Evolutionary conservation across 2,329 filamentous ascomycete species (phyloP), one percentile per base, ranked within the genome.

Genomic region (Arthrobotrys sinensis): DNA sequence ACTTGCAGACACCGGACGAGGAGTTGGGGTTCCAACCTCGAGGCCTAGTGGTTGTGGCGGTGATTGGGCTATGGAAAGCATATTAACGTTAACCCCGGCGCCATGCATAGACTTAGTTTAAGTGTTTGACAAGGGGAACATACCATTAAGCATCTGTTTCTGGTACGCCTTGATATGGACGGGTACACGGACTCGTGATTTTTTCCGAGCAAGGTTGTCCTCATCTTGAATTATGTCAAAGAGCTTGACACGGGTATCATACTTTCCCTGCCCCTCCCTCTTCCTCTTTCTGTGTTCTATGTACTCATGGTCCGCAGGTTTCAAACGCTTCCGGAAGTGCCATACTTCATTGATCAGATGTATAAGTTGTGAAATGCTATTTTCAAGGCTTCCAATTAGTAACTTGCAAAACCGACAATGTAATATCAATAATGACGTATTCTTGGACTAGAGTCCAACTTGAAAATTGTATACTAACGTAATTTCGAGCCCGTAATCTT

Each of bases 301-400:
- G 38, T 60, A 69, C 14, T 69, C 40, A 21, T 60, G 65, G 14
- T 69, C 65, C 12, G 21, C 8, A 2, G 52, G 50, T 1, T 19
- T 60, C 5, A 69, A 19, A 3, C 38, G 52, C n/a, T 48, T 69
- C 6, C 65, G 65, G 19, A 69, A 48, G n/a, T 46, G 10, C 65
- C 65, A 69, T 7, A 40, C 52, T 45, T 60, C 40, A 14, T 69
- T 69, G 5, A 69, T 19, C 38, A 69, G 28, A n/a, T 69, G 65
- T 12, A 60, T 14, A 7, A 69, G 24, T 14, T 69, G 52, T 4
- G 8, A 12, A 4, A 38, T 32, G 4, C 65, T 69, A 38, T 16
- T n/a, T 38, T n/a, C 14, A 24, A 21, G 8, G 24, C n/a, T 28
- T 4, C 24, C 24, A 28, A 28, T 28, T 28, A 28, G 24, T 4